Evolutionary conservation across 1,284 basidiomycete genomes (phyloP), one percentile per base, ranked within the genome.

Genomic region (Porogramme epimiltina): DNA sequence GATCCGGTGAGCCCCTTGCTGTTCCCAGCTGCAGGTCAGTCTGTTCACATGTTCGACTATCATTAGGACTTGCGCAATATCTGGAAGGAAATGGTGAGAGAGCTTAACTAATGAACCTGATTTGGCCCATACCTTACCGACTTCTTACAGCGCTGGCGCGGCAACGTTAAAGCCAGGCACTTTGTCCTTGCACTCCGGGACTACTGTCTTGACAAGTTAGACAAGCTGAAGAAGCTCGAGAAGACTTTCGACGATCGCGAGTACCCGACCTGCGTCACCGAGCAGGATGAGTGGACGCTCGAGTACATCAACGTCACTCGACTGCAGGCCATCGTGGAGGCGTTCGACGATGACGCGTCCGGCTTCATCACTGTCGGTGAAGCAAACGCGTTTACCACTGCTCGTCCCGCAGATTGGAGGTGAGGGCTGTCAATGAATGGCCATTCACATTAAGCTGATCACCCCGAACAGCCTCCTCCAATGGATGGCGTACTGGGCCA

Each of bases 311-410:
- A 71, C 49, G 65, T 74, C 6, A 66, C 68, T 15, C 72, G 73
- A 34, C 63, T 78, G 11, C 77, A 77, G 47, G 69, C 74, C 2
- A 75, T 78, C 49, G 56, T 70, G 16, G 77, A 81, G 55, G 76
- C 77, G 0, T 72, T 79, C 31, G 77, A 79, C 49, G 76, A 79
- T 43, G 78, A 80, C 47, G 76, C 73, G 0, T 76, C 75, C 0
- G 76, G 77, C 0, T 79, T 72, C 49, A 67, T 76, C 36, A 78
- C 73, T 10, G 66, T 79, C 15, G 70, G 71, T 9, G 78, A 79
- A 53, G 73, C 77, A 10, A 80, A 80, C 52, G 65, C 66, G 5
- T 77, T 78, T 40, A 70, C 71, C 1, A 50, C 61, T 0, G 48
- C 54, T 18, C 53, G 52, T 15, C 65, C 65, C 0, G 36, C 55